Conservation (phyloP, 2,329 filamentous ascomycete genomes). For the Ophiognomonia clavigignenti-juglandacearum region DNA sequence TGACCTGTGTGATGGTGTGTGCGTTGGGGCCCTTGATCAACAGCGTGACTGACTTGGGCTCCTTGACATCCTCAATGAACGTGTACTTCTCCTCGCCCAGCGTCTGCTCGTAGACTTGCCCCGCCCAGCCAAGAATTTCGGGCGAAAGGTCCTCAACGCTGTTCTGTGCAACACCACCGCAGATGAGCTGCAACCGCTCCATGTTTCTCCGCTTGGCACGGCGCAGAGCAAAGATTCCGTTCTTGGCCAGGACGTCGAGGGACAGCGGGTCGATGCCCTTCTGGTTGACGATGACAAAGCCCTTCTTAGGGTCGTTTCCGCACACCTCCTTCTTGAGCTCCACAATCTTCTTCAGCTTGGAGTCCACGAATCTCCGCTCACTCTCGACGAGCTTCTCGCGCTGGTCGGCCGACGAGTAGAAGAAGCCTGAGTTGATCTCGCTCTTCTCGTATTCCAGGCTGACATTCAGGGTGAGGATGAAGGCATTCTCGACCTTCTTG, state of each 20-base stretch:
- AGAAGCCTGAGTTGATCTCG: constrained; percentile 98
- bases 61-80: constrained; percentile 97
- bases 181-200: constrained; percentile 94
- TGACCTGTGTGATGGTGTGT: constrained; percentile 95
- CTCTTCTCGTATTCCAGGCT: constrained; percentile 98
- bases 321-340: constrained; percentile 98
- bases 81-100: constrained; percentile 99
- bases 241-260: constrained; percentile 94
- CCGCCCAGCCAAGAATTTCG: constrained; percentile 90
- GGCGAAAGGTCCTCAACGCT: constrained; percentile 89
- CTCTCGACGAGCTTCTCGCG: constrained; percentile 97
- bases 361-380: constrained; percentile 90
- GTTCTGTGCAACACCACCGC: constrained; percentile 88
- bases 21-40: constrained; percentile 97
- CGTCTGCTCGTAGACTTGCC: constrained; percentile 93
- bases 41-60: constrained; percentile 94
- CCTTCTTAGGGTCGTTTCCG: constrained; percentile 86
- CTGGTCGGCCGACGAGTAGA: constrained; percentile 96
- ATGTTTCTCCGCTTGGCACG: constrained; percentile 98
- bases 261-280: constrained; percentile 98
- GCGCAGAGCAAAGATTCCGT: constrained; percentile 90
- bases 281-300: constrained; percentile 97
- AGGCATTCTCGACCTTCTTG: constrained; percentile 91
- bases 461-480: constrained; percentile 92
- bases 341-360: constrained; percentile 95